Percentiles rank a stretch among this genome's conserved stretches.
Evolutionary conservation across 495 filamentous ascomycete species (phyloP).

Genomic region (Parachaetomium inaequale): DNA sequence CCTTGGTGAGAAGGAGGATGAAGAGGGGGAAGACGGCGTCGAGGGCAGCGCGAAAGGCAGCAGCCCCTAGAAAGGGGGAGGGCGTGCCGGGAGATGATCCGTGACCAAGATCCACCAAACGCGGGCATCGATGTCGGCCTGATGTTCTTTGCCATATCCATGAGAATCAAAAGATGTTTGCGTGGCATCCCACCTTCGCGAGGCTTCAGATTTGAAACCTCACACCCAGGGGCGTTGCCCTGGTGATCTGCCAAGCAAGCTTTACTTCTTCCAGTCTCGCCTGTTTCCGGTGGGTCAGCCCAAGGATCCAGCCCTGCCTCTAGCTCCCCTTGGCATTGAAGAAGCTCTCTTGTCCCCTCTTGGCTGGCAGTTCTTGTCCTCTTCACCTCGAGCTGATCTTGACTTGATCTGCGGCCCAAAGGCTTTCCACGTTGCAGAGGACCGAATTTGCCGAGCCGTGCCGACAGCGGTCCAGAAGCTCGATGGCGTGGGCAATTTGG

Average conservation of each 20-base stretch:
- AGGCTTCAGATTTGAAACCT: too few relatives aligned
- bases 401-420: not conserved
- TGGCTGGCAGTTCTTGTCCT: not conserved
- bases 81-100: not conserved
- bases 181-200: too few relatives aligned
- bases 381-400: not conserved
- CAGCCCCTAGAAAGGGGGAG: not conserved
- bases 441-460: slow-evolving; percentile 16
- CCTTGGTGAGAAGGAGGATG: not conserved
- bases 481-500: slow-evolving; percentile 21
- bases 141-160: not conserved
- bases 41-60: not conserved
- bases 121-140: not conserved
- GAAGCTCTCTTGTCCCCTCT: not conserved
- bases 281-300: not conserved
- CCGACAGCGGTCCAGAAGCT: not conserved
- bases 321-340: not conserved
- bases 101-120: not conserved
- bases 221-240: not conserved
- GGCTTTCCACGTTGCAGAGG: not conserved
- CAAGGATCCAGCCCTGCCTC: not conserved
- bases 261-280: not conserved
- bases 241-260: not conserved
- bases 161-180: too few relatives aligned
- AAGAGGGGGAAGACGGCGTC: not conserved